A percentile compares a stretch with the other conserved stretches of the same genome.
phyloP scores from a whole-genome alignment of 176 grass and related monocot genomes.

The Poa pratensis region DNA sequence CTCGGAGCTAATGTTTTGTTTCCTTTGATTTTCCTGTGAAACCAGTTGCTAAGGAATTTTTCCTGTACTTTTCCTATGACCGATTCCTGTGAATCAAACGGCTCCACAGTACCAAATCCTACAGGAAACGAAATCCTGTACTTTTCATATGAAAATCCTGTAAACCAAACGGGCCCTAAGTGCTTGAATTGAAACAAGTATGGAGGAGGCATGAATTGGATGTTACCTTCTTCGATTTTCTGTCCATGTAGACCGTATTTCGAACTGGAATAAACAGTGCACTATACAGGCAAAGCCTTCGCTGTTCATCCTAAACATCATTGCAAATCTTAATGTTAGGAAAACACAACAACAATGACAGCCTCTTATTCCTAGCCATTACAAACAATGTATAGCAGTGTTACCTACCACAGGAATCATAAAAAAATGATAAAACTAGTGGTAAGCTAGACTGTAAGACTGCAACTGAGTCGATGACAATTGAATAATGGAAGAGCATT shows the following conservation, averaged over 20 bases:
- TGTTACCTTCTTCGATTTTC: constrained; percentile 80
- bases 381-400: background rate
- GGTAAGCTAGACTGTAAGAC: constrained; percentile 11
- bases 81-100: too few species aligned
- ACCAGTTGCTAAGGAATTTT: too few species aligned
- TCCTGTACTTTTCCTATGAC: too few species aligned
- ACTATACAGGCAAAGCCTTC: constrained; percentile 80
- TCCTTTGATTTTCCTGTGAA: too few species aligned
- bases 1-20: too few species aligned
- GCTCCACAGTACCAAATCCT: too few species aligned
- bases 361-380: background rate
- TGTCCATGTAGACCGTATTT: constrained; percentile 73
- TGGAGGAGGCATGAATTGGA: constrained; percentile 23
- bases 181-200: constrained; percentile 8
- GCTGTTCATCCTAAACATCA: constrained; percentile 78
- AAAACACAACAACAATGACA: constrained; percentile 22
- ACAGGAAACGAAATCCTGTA: too few species aligned
- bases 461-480: background rate
- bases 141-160: too few species aligned
- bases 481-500: background rate
- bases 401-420: constrained; percentile 12
- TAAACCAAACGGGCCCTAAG: background rate
- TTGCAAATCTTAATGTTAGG: constrained; percentile 35
- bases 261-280: constrained; percentile 70
- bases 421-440: constrained; percentile 18